Base-by-base conservation (phyloP, 192 early-diverging fungal species). In the Rhizoclosmatium sp. region DNA sequence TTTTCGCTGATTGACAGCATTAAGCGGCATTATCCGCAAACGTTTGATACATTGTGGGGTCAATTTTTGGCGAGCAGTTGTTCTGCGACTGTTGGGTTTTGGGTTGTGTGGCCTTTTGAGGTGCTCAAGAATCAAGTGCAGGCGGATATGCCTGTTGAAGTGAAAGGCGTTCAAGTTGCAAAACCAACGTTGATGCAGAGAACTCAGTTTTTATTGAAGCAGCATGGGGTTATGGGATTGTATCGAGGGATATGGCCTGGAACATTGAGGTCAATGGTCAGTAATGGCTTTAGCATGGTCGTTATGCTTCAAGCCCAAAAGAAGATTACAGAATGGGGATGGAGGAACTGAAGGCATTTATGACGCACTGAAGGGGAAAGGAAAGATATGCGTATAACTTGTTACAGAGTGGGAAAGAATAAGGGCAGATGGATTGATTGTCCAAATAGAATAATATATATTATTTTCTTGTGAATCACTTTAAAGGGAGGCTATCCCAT, bases 161-260 rank as follows among this genome's bases (percentile, higher is more conserved):
- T 69, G 16, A 12, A 44, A 19, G 67, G 67, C 2, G 45, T 3
- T 0, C 7, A 69, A 12, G 45, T 69, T n/a, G 46, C 7, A 19
- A 69, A 47, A 69, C 67, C 67, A 3, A 69, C 67, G 0, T 44
- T 69, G 2, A 47, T 47, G 2, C 67, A 69, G 45, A 23, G 67
- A 5, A 44, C 67, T 23, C 67, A 44, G 3, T 69, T 45, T 47
- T 47, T 69, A 19, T 23, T 69, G 39, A 9, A 7, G 1, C 67
- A 69, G 46, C 67, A 69, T 69, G 67, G 67, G 19, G 46, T 69
- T 3, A 10, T 46, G 12, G 67, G 67, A 46, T 44, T 69, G n/a
- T 69, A 69, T 69, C 67, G 67, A 7, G 67, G 67, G 3, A 69
- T 69, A 46, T 69, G 67, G 67, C 67, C 67, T 3, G 67, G 67